A percentile compares a stretch with the other conserved stretches of the same genome.
Conservation (phyloP, 1,139 yeast species). For the Candida tetrigidarum region DNA sequence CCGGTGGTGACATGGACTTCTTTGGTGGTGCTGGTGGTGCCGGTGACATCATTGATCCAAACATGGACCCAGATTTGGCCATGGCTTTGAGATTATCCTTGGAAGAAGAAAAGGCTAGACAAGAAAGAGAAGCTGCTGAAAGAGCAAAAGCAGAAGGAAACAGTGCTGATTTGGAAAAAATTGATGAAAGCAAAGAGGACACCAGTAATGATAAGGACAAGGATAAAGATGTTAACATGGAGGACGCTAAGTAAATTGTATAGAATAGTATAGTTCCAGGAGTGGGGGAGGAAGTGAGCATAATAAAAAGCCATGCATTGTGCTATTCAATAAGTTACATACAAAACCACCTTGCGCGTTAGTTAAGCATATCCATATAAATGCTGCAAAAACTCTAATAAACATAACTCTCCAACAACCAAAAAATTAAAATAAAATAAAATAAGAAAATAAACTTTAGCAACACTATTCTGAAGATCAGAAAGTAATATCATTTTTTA, state of each 20-base stretch:
- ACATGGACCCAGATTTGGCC: slow-evolving; percentile 97
- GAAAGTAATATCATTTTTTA: not conserved
- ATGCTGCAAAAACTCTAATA: slow-evolving; percentile 6
- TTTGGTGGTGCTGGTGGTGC: slow-evolving; percentile 50
- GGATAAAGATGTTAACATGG: slow-evolving; percentile 20
- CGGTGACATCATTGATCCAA: slow-evolving; percentile 76
- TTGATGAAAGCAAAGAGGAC: slow-evolving; percentile 37
- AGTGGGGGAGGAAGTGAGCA: slow-evolving; percentile 1
- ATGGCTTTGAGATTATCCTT: slow-evolving; percentile 86
- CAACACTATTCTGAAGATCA: not conserved
- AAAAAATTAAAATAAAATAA: not conserved
- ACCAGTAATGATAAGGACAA: slow-evolving; percentile 21
- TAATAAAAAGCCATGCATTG: not conserved
- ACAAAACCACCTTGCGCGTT: too few relatives aligned
- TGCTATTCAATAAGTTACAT: not conserved
- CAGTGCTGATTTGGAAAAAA: slow-evolving; percentile 32
- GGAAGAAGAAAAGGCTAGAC: slow-evolving; percentile 82
- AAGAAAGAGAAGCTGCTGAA: slow-evolving; percentile 59
- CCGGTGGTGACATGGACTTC: slow-evolving; percentile 33
- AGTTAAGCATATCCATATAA: slow-evolving; percentile 4
- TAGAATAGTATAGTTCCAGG: not conserved
- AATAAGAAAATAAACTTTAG: not conserved
- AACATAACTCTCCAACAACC: not conserved
- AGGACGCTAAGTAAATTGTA: slow-evolving; percentile 16
- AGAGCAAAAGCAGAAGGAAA: slow-evolving; percentile 35